A percentile compares a stretch with the other conserved stretches of the same genome.
Conservation (phyloP, 2,329 filamentous ascomycete species). For the Cladosporium sp. region DNA sequence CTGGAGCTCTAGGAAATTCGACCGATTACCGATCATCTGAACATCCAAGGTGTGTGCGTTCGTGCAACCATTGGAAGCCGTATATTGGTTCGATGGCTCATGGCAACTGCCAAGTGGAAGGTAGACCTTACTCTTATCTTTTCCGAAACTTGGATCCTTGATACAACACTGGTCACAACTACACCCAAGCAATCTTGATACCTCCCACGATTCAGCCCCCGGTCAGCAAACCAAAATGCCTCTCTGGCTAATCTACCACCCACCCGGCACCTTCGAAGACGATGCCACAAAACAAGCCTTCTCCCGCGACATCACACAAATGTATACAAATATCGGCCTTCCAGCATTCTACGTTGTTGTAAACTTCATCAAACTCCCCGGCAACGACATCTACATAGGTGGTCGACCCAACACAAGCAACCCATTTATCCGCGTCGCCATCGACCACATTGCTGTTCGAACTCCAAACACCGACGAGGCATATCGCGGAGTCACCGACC, state of each 20-base stretch:
- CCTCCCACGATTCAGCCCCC: background rate
- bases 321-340: constrained; percentile 35
- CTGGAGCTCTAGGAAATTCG: too few species aligned
- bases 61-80: background rate
- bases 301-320: constrained; percentile 36
- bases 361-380: constrained; percentile 34
- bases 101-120: background rate
- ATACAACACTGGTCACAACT: too few species aligned
- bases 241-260: constrained; percentile 43
- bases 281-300: constrained; percentile 29
- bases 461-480: constrained; percentile 15
- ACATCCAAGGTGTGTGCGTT: background rate
- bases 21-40: too few species aligned
- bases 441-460: constrained; percentile 32
- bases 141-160: too few species aligned
- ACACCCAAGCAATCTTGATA: background rate
- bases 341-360: constrained; percentile 45
- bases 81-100: background rate
- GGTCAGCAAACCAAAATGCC: constrained; percentile 31
- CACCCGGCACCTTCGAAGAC: constrained; percentile 32
- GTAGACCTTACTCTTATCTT: too few species aligned
- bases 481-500: constrained; percentile 19
- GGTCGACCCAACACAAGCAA: constrained; percentile 21
- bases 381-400: constrained; percentile 31
- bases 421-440: constrained; percentile 36